Percentiles rank a stretch among this genome's conserved stretches.
These are phyloP conservation scores for Trametes hirsuta DNA, from an alignment of 1,284 basidiomycete species.

Conservation along the genomic window DNA sequence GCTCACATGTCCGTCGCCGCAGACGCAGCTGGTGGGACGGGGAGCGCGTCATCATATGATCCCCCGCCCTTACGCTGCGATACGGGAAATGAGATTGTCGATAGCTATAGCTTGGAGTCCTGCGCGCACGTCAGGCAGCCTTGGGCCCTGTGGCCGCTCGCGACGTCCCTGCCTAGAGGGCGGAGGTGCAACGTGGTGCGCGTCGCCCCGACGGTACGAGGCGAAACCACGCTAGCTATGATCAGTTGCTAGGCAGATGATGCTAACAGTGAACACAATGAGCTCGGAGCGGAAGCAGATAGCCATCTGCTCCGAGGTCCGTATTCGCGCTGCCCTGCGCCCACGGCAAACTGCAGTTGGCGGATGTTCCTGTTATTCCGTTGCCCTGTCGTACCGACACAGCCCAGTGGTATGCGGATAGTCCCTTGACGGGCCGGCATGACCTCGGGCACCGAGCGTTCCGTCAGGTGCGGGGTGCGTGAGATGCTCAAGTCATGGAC, in stretches of 20 bases:
- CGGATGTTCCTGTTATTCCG: not conserved
- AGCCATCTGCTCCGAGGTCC: constrained; percentile 14
- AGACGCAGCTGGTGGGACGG: not conserved
- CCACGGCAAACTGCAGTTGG: not conserved
- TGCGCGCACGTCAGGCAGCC: not conserved
- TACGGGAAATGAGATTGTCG: constrained; percentile 14
- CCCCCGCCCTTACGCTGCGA: constrained; percentile 6
- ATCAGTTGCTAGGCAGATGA: constrained; percentile 22
- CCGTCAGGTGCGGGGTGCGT: constrained; percentile 2
- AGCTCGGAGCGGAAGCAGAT: constrained; percentile 18
- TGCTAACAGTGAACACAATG: constrained; percentile 4
- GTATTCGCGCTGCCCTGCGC: constrained; percentile 9
- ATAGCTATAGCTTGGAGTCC: not conserved
- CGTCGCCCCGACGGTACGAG: not conserved
- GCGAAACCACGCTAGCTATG: not conserved
- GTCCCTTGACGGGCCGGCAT: not conserved
- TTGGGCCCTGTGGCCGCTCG: not conserved
- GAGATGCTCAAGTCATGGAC: not conserved
- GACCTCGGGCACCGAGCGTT: not conserved
- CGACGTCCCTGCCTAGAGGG: not conserved
- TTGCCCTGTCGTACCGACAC: not conserved
- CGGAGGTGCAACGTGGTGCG: not conserved
- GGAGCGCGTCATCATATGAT: constrained; percentile 10
- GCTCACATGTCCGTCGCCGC: constrained; percentile 6
- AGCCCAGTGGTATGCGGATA: constrained; percentile 3